Base-by-base conservation (phyloP, 345 rosid species). In the Euphorbia lathyris region DNA sequence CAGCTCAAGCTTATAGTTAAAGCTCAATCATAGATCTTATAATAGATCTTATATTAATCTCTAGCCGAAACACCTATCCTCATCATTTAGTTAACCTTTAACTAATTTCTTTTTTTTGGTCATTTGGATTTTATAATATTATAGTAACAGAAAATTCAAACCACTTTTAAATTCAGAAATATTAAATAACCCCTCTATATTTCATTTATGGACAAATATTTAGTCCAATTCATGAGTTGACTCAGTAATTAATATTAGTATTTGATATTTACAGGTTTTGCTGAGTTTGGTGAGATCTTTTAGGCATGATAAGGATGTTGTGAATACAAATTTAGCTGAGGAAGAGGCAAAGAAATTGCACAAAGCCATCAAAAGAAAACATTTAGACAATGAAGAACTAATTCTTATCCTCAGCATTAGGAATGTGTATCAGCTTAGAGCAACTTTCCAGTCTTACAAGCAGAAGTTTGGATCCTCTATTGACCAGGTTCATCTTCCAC, bases 401-500 rank as follows among this genome's bases (percentile, higher is more conserved):
- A 65, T 86, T 1, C 81, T 81, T 66, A 74, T 95, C 66, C 86
- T 92, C 56, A 68, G 88, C 42, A 90, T 88, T 0, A 84, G 99
- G 70, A 95, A 88, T 66, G 27, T 87, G 69, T 82, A 75, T 70
- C 99, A 95, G 77, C 91, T 95, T 45, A 84, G 88, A 75, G 82
- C 72, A 63, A 87, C 97, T 70, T 95, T 95, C 66, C 77, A 71
- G 62, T 73, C 79, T 48, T 95, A 95, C 77, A 58, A 81, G 81
- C 74, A 80, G 40, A 75, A 55, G 40, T 81, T 81, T 60, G 94
- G 85, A 65, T 81, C 69, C 68, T 58, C 89, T 10, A 70, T 95
- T 36, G 80, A 81, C 34, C 72, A 95, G 97, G 97, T 90, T 75
- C 51, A 7, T n/a, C n/a, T n/a, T n/a, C n/a, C n/a, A n/a, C n/a